These are phyloP conservation scores for Phytopythium cucurbitacearum DNA, from an alignment of 352 stramenopile genomes.

Conservation along the genomic window DNA sequence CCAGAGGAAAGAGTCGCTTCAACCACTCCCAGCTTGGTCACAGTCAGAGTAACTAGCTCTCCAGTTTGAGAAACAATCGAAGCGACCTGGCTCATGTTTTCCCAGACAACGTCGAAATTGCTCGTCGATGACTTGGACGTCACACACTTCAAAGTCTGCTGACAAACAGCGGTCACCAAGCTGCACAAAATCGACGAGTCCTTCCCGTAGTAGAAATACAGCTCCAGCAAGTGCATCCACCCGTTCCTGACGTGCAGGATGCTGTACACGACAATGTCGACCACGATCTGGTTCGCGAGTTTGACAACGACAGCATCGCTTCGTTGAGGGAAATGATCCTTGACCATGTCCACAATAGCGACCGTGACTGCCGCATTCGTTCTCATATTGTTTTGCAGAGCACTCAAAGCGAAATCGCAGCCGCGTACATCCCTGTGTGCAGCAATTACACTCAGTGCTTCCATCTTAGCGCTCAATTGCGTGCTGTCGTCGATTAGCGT, in stretches of 20 bases:
- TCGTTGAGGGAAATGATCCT: conserved; percentile 41
- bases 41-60: conserved; percentile 19
- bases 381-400: conserved; percentile 38
- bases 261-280: conserved; percentile 69
- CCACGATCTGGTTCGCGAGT: conserved; percentile 54
- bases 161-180: conserved; percentile 34
- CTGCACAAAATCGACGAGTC: conserved; percentile 38
- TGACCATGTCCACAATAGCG: conserved; percentile 49
- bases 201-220: conserved; percentile 60
- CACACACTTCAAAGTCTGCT: conserved; percentile 32
- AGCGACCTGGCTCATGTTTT: conserved; percentile 77
- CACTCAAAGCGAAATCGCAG: conserved; percentile 53
- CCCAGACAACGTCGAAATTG: conserved; percentile 46
- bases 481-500: conserved; percentile 50
- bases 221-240: conserved; percentile 79
- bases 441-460: conserved; percentile 55
- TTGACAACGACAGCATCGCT: conserved; percentile 35
- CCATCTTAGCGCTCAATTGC: conserved; percentile 34
- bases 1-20: conserved; percentile 24
- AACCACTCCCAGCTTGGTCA: conserved; percentile 10
- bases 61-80: conserved; percentile 44
- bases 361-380: conserved; percentile 33
- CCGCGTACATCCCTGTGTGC: conserved; percentile 28
- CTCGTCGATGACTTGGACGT: conserved; percentile 11
- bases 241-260: conserved; percentile 69